These are phyloP conservation scores for Neodidymelliopsis sp. DNA, from an alignment of 2,329 filamentous ascomycete species.

Conservation along the genomic window DNA sequence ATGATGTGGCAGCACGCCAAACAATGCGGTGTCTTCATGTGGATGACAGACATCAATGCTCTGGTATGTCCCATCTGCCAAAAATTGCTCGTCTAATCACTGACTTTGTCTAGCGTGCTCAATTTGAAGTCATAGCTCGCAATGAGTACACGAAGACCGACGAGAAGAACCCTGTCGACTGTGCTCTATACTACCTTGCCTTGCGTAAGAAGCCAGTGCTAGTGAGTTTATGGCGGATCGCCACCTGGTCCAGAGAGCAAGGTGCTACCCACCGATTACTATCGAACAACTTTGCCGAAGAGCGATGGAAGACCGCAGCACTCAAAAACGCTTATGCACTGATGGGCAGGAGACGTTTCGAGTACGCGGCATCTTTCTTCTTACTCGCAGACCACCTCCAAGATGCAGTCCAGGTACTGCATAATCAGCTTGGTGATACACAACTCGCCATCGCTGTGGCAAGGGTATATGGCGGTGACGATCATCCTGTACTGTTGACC, in stretches of 20 bases:
- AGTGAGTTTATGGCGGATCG: conserved; percentile 93
- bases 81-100: not conserved
- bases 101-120: conserved; percentile 62
- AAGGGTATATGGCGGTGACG: conserved; percentile 86
- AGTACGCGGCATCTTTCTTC: conserved; percentile 96
- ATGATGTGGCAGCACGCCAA: conserved; percentile 86
- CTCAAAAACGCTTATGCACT: conserved; percentile 96
- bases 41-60: conserved; percentile 79
- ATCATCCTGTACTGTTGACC: conserved; percentile 73
- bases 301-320: conserved; percentile 86
- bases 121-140: conserved; percentile 89
- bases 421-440: conserved; percentile 85
- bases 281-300: conserved; percentile 88
- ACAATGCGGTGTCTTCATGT: conserved; percentile 92
- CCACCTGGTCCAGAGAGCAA: conserved; percentile 87
- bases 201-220: conserved; percentile 89
- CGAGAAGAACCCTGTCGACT: conserved; percentile 87
- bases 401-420: conserved; percentile 85
- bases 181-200: conserved; percentile 89
- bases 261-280: conserved; percentile 78
- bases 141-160: conserved; percentile 93
- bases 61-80: conserved; percentile 64
- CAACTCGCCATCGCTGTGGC: conserved; percentile 90
- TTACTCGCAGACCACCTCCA: conserved; percentile 83
- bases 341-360: conserved; percentile 88